Evolutionary conservation across 2,329 filamentous ascomycete species (phyloP).

Genomic region (Aspergillus fischeri): DNA sequence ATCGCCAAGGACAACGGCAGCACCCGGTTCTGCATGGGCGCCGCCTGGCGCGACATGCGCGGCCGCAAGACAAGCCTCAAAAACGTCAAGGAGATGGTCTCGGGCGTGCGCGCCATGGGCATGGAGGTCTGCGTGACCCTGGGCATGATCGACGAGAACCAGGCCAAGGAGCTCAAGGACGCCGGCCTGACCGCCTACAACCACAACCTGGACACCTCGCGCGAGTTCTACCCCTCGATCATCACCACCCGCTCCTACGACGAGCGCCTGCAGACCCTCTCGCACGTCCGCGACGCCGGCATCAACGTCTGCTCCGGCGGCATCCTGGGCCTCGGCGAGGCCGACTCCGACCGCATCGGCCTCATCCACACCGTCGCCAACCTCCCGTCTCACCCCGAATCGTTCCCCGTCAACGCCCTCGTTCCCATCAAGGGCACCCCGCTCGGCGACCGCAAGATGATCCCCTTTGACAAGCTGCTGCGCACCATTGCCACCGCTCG

Average conservation of each 20-base stretch:
- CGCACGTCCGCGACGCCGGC: constrained; percentile 76
- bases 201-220: constrained; percentile 86
- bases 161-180: constrained; percentile 76
- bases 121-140: constrained; percentile 95
- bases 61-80: constrained; percentile 77
- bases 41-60: constrained; percentile 90
- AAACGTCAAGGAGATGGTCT: constrained; percentile 83
- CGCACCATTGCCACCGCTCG: constrained; percentile 80
- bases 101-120: constrained; percentile 71
- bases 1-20: constrained; percentile 77
- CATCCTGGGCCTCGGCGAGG: constrained; percentile 81
- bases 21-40: constrained; percentile 93
- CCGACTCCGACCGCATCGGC: constrained; percentile 72
- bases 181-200: constrained; percentile 90
- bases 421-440: constrained; percentile 90
- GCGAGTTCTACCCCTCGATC: constrained; percentile 81
- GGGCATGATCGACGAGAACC: constrained; percentile 80
- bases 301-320: constrained; percentile 89
- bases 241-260: constrained; percentile 86
- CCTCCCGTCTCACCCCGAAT: constrained; percentile 77
- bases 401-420: constrained; percentile 85
- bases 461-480: constrained; percentile 73
- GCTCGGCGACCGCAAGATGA: constrained; percentile 66
- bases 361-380: constrained; percentile 79
- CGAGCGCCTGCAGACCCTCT: constrained; percentile 74